These are phyloP conservation scores for Aspergillus uvarum DNA, from an alignment of 2,329 filamentous ascomycete genomes.

Conservation along the genomic window DNA sequence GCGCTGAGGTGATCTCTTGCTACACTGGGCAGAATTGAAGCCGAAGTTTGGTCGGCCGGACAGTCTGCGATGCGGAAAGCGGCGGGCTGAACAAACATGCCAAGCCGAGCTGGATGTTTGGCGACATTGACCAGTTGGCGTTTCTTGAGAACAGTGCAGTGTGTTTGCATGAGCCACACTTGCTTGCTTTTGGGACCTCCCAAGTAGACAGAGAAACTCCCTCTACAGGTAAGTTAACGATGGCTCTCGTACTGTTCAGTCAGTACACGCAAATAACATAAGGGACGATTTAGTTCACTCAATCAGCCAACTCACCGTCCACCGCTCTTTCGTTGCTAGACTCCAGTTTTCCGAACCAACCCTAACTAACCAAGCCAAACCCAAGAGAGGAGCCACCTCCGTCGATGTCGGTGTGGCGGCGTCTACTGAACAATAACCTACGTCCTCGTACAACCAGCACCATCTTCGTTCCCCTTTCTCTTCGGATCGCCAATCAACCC, in stretches of 20 bases:
- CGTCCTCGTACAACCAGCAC: not conserved
- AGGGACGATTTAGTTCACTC: not conserved
- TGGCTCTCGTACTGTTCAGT: not conserved
- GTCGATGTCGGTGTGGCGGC: not conserved
- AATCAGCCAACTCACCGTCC: not conserved
- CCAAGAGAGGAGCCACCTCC: not conserved
- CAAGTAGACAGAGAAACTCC: not conserved
- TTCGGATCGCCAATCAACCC: not conserved
- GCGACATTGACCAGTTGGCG: not conserved
- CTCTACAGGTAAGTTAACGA: not conserved
- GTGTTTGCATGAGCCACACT: not conserved
- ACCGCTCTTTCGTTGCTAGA: not conserved
- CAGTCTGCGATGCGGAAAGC: not conserved
- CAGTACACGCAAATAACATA: not conserved
- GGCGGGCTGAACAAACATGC: slow-evolving; percentile 17
- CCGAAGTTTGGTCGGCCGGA: slow-evolving; percentile 3
- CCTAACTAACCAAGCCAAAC: not conserved
- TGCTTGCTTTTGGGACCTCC: not conserved
- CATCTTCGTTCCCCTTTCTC: not conserved
- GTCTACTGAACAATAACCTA: not conserved
- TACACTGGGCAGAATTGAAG: slow-evolving; percentile 5
- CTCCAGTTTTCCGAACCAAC: not conserved
- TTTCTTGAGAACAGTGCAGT: too few species aligned
- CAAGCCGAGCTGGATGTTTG: slow-evolving; percentile 9
- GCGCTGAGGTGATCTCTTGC: not conserved